Base-by-base conservation (phyloP, 306 rosid genomes). In the Rubus idaeus region DNA sequence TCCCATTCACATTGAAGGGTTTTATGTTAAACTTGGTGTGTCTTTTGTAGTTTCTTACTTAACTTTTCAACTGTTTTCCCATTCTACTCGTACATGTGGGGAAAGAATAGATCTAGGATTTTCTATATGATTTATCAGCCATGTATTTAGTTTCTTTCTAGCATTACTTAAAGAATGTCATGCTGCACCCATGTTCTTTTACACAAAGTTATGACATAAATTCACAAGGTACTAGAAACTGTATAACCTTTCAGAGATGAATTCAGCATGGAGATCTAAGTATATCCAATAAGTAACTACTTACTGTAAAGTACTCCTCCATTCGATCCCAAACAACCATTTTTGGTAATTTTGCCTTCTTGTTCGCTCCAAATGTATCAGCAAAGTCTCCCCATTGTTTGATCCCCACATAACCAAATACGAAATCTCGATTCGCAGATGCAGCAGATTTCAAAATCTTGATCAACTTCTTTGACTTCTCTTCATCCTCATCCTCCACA, bases 371-470 rank as follows among this genome's bases (percentile, higher is more conserved):
- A 57, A 95, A 95, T 5, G 91, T 82, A 61, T 92, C 98, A 23
- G 99, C 91, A 80, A 96, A 96, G 42, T 92, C 96, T 26, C 79
- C 98, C 84, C 86, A 82, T 83, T 96, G 99, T 80, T 80, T 83
- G 80, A 87, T 80, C 74, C 99, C 98, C 62, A 92, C 96, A 55
- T 88, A 91, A 79, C 96, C 90, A 86, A 96, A 96, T 77, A 96
- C 81, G 75, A 96, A 83, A 83, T 92, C 97, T 9, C 92, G 96
- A 66, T 96, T 96, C n/a, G 97, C 99, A 39, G 96, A 91, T 71
- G 99, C 99, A 67, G 97, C 98, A 72, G 89, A 96, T 85, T 85
- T 92, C 81, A 96, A 83, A 83, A 91, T 80, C 88, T 91, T 87
- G 66, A 89, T 61, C 80, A 93, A 82, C 30, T 88, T 90, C 80